Evolutionary conservation across 257 asterid species (phyloP).

Genomic region (Ophiorrhiza pumila): DNA sequence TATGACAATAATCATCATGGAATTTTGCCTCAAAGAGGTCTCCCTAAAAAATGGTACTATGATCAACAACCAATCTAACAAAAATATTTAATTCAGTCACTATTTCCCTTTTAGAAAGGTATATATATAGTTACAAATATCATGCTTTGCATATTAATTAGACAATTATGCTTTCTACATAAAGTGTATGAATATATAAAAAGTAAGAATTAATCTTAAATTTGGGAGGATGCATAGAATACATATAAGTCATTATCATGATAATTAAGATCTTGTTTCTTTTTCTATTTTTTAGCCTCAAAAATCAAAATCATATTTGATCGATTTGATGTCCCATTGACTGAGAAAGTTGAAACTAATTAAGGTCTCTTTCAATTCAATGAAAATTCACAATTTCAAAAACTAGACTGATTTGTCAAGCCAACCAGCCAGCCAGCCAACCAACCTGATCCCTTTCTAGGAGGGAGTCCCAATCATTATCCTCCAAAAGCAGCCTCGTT

Average conservation of each 20-base stretch:
- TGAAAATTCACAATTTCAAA: background rate
- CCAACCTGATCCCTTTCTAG: constrained; percentile 85
- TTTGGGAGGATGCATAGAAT: background rate
- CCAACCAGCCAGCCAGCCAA: no score
- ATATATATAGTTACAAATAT: no score
- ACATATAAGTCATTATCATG: constrained; percentile 10
- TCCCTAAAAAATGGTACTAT: no score
- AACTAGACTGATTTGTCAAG: background rate
- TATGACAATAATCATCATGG: no score
- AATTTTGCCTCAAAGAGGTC: no score
- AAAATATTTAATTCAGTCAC: no score
- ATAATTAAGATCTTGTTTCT: constrained; percentile 9
- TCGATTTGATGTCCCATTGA: constrained; percentile 25
- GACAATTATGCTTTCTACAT: background rate
- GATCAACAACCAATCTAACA: no score
- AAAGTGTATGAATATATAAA: no score
- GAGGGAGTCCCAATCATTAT: constrained; percentile 81
- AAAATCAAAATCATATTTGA: background rate
- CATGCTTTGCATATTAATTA: background rate
- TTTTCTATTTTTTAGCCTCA: background rate
- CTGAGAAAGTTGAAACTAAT: constrained; percentile 2
- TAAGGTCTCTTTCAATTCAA: constrained; percentile 8
- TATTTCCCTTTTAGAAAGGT: no score
- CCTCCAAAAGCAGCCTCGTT: constrained; percentile 61
- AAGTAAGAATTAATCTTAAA: background rate